Percentiles rank a stretch among this genome's conserved stretches.
These are phyloP conservation scores for Oemleria cerasiformis DNA, from an alignment of 306 rosid genomes.

Conservation along the genomic window DNA sequence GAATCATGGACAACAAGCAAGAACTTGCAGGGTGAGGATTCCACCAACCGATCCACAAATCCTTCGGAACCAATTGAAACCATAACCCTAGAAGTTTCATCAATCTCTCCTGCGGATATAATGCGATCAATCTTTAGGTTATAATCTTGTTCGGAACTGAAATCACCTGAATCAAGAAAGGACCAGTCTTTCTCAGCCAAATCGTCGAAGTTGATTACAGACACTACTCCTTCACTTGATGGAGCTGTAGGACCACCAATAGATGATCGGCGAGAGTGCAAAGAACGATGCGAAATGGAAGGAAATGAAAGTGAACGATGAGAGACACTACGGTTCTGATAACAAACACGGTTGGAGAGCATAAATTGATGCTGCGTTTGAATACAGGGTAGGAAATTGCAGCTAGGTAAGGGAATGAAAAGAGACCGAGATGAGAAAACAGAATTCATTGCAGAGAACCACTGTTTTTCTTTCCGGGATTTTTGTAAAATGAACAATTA, in stretches of 20 bases:
- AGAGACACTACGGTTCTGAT: neutral
- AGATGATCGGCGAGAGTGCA: slow-evolving; percentile 27
- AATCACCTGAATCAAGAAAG: slow-evolving; percentile 49
- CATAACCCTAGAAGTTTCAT: slow-evolving; percentile 63
- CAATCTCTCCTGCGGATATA: slow-evolving; percentile 56
- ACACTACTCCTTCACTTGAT: slow-evolving; percentile 47
- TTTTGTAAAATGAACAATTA: slow-evolving; percentile 4
- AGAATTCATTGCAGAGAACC: slow-evolving; percentile 59
- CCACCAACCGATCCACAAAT: slow-evolving; percentile 65
- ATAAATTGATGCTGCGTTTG: slow-evolving; percentile 29
- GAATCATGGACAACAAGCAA: slow-evolving; percentile 74
- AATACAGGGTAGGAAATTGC: slow-evolving; percentile 28
- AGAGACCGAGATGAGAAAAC: slow-evolving; percentile 30
- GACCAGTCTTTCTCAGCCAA: slow-evolving; percentile 76
- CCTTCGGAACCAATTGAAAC: slow-evolving; percentile 68
- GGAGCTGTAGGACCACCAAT: slow-evolving; percentile 42
- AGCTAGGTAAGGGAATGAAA: slow-evolving; percentile 26
- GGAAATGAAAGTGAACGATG: slow-evolving; percentile 27
- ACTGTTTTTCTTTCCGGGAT: neutral
- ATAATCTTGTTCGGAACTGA: slow-evolving; percentile 25
- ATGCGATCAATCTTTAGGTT: slow-evolving; percentile 40
- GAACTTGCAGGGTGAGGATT: slow-evolving; percentile 33
- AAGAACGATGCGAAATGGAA: slow-evolving; percentile 3
- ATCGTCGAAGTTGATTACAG: slow-evolving; percentile 54
- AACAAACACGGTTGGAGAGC: neutral